These are phyloP conservation scores for Xylaria sp. DNA, from an alignment of 2,329 filamentous ascomycete genomes.

Conservation along the genomic window DNA sequence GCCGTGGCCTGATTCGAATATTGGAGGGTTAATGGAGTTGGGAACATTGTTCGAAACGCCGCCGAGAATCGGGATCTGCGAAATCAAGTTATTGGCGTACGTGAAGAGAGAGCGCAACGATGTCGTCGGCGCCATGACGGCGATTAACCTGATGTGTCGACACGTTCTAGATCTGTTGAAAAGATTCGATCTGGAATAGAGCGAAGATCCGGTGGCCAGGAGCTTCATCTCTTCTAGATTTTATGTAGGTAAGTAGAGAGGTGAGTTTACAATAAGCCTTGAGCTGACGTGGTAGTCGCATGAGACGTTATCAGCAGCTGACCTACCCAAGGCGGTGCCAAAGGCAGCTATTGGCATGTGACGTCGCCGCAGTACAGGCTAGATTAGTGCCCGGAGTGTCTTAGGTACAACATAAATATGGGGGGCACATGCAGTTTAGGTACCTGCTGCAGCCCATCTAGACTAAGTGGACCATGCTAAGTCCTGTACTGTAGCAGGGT, in stretches of 20 bases:
- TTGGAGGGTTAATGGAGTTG: conserved; percentile 39
- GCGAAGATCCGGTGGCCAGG: background rate
- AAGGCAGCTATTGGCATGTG: conserved; percentile 23
- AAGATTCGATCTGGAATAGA: background rate
- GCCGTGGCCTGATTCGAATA: conserved; percentile 26
- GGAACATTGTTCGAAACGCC: conserved; percentile 42
- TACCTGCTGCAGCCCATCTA: background rate
- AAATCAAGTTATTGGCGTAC: conserved; percentile 51
- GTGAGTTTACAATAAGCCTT: conserved; percentile 5
- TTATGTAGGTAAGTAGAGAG: background rate
- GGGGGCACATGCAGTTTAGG: background rate
- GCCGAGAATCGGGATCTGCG: conserved; percentile 48
- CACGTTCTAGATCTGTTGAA: background rate
- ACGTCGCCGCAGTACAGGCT: conserved; percentile 24
- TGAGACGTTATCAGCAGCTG: conserved; percentile 23
- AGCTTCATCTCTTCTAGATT: background rate
- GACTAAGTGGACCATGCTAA: background rate
- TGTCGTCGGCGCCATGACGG: conserved; percentile 44
- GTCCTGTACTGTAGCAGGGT: background rate
- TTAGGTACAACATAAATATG: background rate
- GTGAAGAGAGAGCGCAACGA: conserved; percentile 51
- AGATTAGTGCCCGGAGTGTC: background rate
- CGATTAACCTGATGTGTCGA: background rate
- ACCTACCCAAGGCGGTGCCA: background rate
- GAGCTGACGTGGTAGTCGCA: conserved; percentile 20